A percentile compares a stretch with the other conserved stretches of the same genome.
Evolutionary conservation across 352 stramenopile species (phyloP).

Genomic region (Pythium brachiatum): DNA sequence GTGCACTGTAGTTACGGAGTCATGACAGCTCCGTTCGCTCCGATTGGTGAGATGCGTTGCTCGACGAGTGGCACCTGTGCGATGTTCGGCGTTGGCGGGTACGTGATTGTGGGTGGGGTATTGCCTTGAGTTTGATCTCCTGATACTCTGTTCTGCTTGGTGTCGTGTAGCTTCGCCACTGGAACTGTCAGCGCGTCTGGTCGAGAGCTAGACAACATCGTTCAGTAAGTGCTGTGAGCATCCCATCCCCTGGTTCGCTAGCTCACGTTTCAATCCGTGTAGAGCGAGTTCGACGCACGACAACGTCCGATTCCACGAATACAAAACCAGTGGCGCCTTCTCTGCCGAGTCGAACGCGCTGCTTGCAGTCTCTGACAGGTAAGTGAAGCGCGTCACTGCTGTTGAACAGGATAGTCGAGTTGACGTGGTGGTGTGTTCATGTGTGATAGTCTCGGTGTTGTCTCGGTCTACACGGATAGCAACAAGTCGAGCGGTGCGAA

Average conservation of each 20-base stretch:
- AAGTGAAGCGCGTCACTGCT: conserved; percentile 6
- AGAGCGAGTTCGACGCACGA: conserved; percentile 9
- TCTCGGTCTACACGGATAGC: conserved; percentile 49
- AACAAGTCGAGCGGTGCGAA: conserved; percentile 10
- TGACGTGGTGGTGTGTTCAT: not conserved
- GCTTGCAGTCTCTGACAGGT: conserved; percentile 78
- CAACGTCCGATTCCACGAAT: conserved; percentile 25
- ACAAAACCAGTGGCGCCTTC: conserved; percentile 79
- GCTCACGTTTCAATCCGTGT: not conserved
- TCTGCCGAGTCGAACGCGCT: conserved; percentile 44
- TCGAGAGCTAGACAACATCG: conserved; percentile 6
- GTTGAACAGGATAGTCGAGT: not conserved
- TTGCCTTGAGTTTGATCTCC: not conserved
- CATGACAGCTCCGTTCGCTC: conserved; percentile 42
- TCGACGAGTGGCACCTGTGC: conserved; percentile 44
- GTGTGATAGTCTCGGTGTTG: conserved; percentile 38
- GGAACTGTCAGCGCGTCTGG: conserved; percentile 2
- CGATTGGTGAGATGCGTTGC: conserved; percentile 56
- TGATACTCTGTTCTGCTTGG: not conserved
- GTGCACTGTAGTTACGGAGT: conserved; percentile 38
- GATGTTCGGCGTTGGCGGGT: conserved; percentile 70
- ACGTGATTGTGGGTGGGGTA: not conserved
- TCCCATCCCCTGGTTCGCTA: not conserved
- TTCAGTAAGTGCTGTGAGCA: not conserved
- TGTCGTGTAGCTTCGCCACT: conserved; percentile 17